Conservation (phyloP, 73 alveolate genomes). For the Paramecium bursaria region DNA sequence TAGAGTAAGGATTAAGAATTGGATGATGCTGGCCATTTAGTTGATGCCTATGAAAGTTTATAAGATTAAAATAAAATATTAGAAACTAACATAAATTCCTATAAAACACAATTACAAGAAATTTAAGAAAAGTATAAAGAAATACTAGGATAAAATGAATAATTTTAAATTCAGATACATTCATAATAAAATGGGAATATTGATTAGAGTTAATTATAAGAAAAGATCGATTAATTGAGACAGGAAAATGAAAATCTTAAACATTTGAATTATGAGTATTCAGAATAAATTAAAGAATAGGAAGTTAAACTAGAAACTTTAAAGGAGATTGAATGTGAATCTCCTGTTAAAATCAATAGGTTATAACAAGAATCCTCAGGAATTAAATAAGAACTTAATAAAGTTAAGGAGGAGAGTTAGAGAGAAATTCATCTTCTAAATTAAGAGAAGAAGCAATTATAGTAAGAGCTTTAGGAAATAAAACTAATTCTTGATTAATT, state of each 20-base stretch:
- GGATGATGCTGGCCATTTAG: not conserved
- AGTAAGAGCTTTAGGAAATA: not conserved
- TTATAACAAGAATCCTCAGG: not conserved
- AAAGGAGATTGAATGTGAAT: not conserved
- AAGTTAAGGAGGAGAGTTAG: slow-evolving; percentile 11
- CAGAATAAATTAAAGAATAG: not conserved
- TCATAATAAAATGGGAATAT: no score
- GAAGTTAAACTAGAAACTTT: not conserved
- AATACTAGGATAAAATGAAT: not conserved
- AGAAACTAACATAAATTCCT: not conserved
- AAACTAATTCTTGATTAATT: not conserved
- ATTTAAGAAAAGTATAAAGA: not conserved
- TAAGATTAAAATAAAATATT: no score
- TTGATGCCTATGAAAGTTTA: not conserved
- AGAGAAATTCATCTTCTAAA: slow-evolving; percentile 50
- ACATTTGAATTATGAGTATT: not conserved
- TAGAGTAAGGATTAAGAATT: not conserved
- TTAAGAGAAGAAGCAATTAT: not conserved
- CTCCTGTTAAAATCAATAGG: not conserved
- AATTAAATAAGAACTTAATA: not conserved
- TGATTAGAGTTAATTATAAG: not conserved
- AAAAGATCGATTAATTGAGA: not conserved
- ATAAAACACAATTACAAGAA: no score
- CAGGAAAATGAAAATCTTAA: not conserved
- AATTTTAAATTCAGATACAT: no score